These are phyloP conservation scores for Syzygium jambos DNA, from an alignment of 345 rosid species.

Conservation along the genomic window DNA sequence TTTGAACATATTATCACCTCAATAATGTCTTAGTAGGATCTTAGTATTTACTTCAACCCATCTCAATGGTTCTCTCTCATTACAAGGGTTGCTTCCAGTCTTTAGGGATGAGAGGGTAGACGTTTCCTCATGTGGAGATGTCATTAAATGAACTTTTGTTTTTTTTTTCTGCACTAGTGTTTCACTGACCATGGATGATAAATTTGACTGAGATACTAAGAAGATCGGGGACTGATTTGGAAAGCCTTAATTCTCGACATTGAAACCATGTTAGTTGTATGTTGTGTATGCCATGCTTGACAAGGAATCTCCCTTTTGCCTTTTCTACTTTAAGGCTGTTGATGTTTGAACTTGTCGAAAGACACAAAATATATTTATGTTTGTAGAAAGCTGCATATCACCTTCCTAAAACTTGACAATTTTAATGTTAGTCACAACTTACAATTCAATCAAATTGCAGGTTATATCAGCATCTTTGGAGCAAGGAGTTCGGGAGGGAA, in stretches of 20 bases:
- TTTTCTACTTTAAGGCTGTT: neutral
- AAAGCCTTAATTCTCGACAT: neutral
- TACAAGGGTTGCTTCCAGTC: neutral
- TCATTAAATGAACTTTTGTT: neutral
- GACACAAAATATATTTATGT: neutral
- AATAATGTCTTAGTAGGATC: neutral
- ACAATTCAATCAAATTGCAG: constrained; percentile 15
- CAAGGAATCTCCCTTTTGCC: neutral
- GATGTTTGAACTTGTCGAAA: neutral
- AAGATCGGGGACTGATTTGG: neutral
- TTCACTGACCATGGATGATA: neutral
- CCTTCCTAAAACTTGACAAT: neutral
- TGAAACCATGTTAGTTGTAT: neutral
- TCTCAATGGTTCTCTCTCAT: neutral
- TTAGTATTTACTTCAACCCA: neutral
- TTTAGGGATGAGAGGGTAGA: neutral
- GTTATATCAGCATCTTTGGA: constrained; percentile 86
- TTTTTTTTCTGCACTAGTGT: neutral
- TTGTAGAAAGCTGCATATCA: neutral
- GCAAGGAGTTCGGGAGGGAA: constrained; percentile 91
- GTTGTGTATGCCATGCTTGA: neutral
- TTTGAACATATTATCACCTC: neutral
- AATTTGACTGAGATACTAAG: neutral
- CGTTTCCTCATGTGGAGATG: neutral
- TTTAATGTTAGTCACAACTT: neutral